Base-by-base conservation (phyloP, 192 early-diverging fungal species). In the Hyaloraphidium curvatum region DNA sequence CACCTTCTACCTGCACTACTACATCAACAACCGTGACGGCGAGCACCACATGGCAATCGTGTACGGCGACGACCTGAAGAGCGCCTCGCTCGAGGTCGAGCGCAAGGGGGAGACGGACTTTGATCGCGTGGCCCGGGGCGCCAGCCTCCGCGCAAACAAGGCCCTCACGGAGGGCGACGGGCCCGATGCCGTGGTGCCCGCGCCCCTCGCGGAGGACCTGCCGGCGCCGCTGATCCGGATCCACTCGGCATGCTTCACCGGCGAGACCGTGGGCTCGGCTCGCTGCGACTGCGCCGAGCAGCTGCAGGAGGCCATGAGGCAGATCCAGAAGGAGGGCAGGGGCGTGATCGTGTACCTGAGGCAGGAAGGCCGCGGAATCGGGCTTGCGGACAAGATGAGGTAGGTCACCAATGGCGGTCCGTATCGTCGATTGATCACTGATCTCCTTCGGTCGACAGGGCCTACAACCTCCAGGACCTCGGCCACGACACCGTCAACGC, bases 261-360 rank as follows among this genome's bases (percentile, higher is more conserved):
- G 93, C 39, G 93, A 97, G 59, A 94, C 87, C 0, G 77, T 94
- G 1, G 80, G 83, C 21, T 87, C 83, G 7, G 76, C 76, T 51
- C 75, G 93, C 7, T 97, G 93, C 58, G 93, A 97, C 64, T 97
- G 93, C 67, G 89, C 82, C 13, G 88, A 90, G 56, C 91, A 96
- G 60, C 69, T 97, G 52, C 79, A 90, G 50, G 82, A 84, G 60
- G 85, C 92, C 0, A 91, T 93, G 86, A 67, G 79, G 37, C 62
- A 81, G 52, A 94, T 97, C 67, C 79, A 84, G 53, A 57, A 59
- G 25, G 86, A 84, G 55, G 83, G 86, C 13, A 68, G 81, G 0
- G 93, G 91, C n/a, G 85, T 95, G 11, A 82, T 97, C 56, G 77
- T 97, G 3, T 97, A 97, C 59, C 64, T 97, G 61, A 79, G 84